Conservation (phyloP, 768 basidiomycete species). For the Termitomyces sp. region DNA sequence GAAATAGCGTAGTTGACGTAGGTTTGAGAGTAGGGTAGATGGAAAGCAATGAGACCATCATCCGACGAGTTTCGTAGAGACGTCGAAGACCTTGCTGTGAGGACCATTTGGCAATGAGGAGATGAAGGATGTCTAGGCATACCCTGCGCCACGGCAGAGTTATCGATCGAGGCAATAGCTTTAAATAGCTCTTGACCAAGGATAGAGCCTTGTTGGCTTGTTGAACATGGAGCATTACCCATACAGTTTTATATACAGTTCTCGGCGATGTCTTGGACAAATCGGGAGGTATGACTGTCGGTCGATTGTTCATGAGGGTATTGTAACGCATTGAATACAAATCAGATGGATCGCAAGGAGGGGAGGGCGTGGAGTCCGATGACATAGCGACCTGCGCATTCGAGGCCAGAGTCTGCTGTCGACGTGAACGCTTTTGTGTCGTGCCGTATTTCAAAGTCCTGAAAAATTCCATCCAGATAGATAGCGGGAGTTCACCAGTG, state of each 20-base stretch:
- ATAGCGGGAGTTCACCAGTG: slow-evolving; percentile 15
- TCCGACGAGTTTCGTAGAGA: slow-evolving; percentile 38
- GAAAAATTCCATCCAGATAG: slow-evolving; percentile 38
- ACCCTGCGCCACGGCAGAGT: slow-evolving; percentile 23
- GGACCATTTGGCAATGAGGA: slow-evolving; percentile 34
- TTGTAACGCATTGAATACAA: slow-evolving; percentile 23
- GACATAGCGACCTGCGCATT: background rate
- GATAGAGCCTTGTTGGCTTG: slow-evolving; percentile 32
- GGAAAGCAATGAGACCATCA: slow-evolving; percentile 37
- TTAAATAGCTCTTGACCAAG: slow-evolving; percentile 44
- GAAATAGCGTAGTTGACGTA: slow-evolving; percentile 50
- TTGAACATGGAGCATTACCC: slow-evolving; percentile 37
- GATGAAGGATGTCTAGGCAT: slow-evolving; percentile 52
- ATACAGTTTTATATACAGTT: slow-evolving; percentile 39
- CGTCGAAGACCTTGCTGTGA: slow-evolving; percentile 30
- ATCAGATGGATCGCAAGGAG: background rate
- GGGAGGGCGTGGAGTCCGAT: background rate
- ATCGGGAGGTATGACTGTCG: slow-evolving; percentile 27
- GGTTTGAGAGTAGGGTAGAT: slow-evolving; percentile 48
- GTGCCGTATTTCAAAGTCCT: slow-evolving; percentile 33
- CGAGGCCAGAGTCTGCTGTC: background rate
- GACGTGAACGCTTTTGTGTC: slow-evolving; percentile 16
- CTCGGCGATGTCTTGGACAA: slow-evolving; percentile 31
- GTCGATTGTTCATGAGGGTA: slow-evolving; percentile 36
- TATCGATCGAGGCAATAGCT: slow-evolving; percentile 38